Percentiles rank a stretch among this genome's conserved stretches.
phyloP scores from a whole-genome alignment of 2,329 filamentous ascomycete species.

The Arachnomyces sp. region DNA sequence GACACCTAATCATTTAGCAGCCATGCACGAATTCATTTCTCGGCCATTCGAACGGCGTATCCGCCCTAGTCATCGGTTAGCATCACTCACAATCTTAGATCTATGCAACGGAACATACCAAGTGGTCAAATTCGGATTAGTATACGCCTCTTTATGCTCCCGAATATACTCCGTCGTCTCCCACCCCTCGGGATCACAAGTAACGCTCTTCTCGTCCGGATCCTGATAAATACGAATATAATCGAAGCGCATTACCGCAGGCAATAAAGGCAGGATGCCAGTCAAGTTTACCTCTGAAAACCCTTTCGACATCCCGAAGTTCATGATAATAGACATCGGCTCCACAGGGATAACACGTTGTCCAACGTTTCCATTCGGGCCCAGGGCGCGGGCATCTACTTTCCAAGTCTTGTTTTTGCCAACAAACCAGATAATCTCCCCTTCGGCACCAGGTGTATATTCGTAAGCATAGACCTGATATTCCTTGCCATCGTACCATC shows the following conservation, averaged over 20 bases:
- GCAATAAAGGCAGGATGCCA: constrained; percentile 48
- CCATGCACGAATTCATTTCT: constrained; percentile 53
- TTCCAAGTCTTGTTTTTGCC: constrained; percentile 58
- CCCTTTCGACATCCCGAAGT: constrained; percentile 61
- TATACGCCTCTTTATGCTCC: constrained; percentile 52
- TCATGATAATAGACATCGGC: constrained; percentile 59
- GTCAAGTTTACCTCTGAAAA: constrained; percentile 55
- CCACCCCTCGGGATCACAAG: constrained; percentile 60
- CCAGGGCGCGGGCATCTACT: constrained; percentile 49
- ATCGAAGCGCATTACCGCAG: constrained; percentile 59
- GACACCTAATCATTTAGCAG: constrained; percentile 33
- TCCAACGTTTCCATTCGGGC: constrained; percentile 62
- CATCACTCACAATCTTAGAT: not conserved
- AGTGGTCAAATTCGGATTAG: constrained; percentile 54
- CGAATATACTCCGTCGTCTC: constrained; percentile 60
- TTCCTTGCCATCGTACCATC: constrained; percentile 57
- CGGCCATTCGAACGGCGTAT: constrained; percentile 51
- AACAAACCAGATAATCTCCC: constrained; percentile 61
- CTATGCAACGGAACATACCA: constrained; percentile 41
- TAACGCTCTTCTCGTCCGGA: constrained; percentile 48
- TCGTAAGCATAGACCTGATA: constrained; percentile 59
- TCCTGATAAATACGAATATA: constrained; percentile 65
- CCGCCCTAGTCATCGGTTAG: constrained; percentile 26
- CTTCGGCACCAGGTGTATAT: constrained; percentile 51
- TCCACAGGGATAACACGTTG: constrained; percentile 58